These are phyloP conservation scores for Suillus luteus DNA, from an alignment of 768 basidiomycete species.

Conservation along the genomic window DNA sequence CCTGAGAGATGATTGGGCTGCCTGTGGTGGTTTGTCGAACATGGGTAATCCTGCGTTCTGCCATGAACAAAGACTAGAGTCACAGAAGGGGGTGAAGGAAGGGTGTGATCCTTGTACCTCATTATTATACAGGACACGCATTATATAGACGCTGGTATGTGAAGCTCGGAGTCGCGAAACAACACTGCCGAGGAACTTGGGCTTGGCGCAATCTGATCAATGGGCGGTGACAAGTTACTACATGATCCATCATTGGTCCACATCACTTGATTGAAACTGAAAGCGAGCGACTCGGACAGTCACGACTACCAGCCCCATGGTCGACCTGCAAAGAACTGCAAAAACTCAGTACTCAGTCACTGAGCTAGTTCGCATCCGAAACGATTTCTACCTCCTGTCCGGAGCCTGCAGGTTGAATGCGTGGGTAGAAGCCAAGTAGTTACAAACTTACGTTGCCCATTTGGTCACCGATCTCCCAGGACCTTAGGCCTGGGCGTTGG, in stretches of 20 bases:
- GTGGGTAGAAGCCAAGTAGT: background rate
- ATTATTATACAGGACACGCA: background rate
- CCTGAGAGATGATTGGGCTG: background rate
- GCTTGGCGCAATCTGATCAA: constrained; percentile 1
- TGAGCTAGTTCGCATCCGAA: background rate
- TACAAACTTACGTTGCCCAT: no score
- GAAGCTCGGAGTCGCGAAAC: constrained; percentile 3
- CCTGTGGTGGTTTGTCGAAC: background rate
- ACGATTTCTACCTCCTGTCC: background rate
- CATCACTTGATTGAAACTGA: background rate
- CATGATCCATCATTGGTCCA: background rate
- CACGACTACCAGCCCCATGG: no score
- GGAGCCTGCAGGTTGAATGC: background rate
- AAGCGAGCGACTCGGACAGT: no score
- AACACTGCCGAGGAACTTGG: background rate
- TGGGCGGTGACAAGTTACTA: background rate
- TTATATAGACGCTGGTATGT: constrained; percentile 1
- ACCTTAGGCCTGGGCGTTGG: background rate
- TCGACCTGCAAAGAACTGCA: no score
- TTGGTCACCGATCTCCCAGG: background rate
- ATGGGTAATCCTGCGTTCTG: constrained; percentile 9
- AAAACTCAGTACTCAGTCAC: background rate
- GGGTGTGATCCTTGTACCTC: background rate
- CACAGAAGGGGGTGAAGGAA: no score
- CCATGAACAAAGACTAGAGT: constrained; percentile 3